These are phyloP conservation scores for Cryptosporidium bovis DNA, from an alignment of 169 alveolate species.

Conservation along the genomic window DNA sequence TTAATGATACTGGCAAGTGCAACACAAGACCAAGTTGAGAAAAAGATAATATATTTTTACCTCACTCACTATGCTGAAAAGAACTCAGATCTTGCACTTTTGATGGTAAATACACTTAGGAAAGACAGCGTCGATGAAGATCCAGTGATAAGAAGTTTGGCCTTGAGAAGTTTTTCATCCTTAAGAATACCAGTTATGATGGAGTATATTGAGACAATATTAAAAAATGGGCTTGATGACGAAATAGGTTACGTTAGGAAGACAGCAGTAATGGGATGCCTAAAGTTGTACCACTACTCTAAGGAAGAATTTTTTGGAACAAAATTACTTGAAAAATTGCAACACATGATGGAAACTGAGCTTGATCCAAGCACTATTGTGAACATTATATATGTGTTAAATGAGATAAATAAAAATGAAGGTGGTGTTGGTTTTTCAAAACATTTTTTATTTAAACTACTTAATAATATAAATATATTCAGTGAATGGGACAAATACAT, in stretches of 20 bases:
- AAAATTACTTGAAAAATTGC: constrained; percentile 77
- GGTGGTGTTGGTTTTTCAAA: constrained; percentile 93
- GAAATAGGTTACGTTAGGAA: constrained; percentile 95
- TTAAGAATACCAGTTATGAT: constrained; percentile 90
- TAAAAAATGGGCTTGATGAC: constrained; percentile 90
- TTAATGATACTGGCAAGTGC: constrained; percentile 96
- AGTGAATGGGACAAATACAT: constrained; percentile 98
- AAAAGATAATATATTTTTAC: constrained; percentile 97
- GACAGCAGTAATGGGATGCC: constrained; percentile 95
- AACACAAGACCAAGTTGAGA: constrained; percentile 97
- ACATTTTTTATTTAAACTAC: constrained; percentile 87
- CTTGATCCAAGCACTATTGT: constrained; percentile 89
- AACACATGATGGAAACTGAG: constrained; percentile 83
- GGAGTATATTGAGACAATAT: constrained; percentile 89
- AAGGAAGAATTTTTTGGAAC: constrained; percentile 36
- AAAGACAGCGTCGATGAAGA: constrained; percentile 95
- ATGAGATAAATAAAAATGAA: constrained; percentile 91
- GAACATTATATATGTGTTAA: constrained; percentile 91
- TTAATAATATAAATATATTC: constrained; percentile 88
- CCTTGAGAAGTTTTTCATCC: constrained; percentile 95
- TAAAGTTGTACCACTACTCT: constrained; percentile 84
- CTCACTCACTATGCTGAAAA: constrained; percentile 95
- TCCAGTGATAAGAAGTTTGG: constrained; percentile 97
- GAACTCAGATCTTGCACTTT: constrained; percentile 95
- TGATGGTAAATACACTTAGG: constrained; percentile 97